Evolutionary conservation across 257 asterid genomes (phyloP).

Genomic region (Fraxinus cuspidata): DNA sequence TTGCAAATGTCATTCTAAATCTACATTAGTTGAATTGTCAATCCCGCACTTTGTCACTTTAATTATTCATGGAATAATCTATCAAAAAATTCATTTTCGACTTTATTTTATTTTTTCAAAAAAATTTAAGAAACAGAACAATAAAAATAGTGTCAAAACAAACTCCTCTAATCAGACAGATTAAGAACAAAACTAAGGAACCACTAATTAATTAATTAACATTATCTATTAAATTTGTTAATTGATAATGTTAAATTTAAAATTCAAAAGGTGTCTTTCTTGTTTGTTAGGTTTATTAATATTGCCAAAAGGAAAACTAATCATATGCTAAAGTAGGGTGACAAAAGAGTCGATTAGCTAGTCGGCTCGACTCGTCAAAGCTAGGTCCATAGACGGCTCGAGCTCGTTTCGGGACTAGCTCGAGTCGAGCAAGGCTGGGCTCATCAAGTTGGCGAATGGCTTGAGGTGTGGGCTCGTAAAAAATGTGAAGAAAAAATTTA

Average conservation of each 20-base stretch:
- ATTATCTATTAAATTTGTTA: not conserved
- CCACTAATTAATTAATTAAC: not conserved
- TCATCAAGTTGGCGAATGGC: no score
- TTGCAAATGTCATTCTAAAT: slow-evolving; percentile 13
- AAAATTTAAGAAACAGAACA: not conserved
- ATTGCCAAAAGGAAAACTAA: not conserved
- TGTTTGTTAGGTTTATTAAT: not conserved
- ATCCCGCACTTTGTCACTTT: not conserved
- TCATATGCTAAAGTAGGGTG: slow-evolving; percentile 15
- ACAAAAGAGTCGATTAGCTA: no score
- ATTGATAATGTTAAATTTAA: not conserved
- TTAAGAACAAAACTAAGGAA: not conserved
- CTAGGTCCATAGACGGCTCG: no score
- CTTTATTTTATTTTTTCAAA: no score
- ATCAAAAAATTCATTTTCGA: not conserved
- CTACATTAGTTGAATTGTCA: slow-evolving; percentile 8
- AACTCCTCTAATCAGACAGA: not conserved
- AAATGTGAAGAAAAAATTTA: no score
- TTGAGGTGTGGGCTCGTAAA: no score
- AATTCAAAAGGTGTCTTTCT: not conserved
- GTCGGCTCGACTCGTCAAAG: no score
- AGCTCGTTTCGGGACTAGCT: no score
- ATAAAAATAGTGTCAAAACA: not conserved
- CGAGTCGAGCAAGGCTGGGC: no score
- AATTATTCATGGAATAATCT: not conserved